Evolutionary conservation across 1,139 yeast species (phyloP), one percentile per base, ranked within the genome.

Genomic region (Saccharomyces hybrid): DNA sequence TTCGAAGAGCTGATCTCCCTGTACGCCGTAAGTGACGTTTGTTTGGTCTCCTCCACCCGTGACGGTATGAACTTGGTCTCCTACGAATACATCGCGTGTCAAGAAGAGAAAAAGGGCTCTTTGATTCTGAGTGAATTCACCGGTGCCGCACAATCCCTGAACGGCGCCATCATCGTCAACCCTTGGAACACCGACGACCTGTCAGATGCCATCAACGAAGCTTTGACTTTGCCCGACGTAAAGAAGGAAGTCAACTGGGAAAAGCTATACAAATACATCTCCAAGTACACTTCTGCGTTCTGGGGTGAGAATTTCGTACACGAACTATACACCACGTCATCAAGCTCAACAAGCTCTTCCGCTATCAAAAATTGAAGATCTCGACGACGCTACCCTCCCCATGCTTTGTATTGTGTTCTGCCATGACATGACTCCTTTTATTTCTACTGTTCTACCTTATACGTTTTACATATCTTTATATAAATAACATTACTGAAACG

Each of bases 111-210:
- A 57, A 86, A 89, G 60, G 99, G 99, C 7, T 83, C 89, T 3
- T 77, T 93, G 62, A 86, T 93, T 50, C 73, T 93, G 58, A 85
- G 95, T 49, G 99, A 93, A 72, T 93, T 93, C 74, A 95, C 99
- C 0, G 99, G 99, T 50, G 99, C 99, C n/a, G 98, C 99, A 0
- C 99, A 93, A 73, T 86, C 95, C 0, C 76, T 93, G 59, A 93
- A 93, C 67, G 99, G 99, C 27, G 90, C 97, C 1, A 71, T 93
- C 25, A 84, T 93, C 58, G 96, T 93, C 31, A 93, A 93, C 67
- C 99, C 99, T 2, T 93, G 99, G 99, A 93, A 91, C 70, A 91
- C 93, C 16, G 99, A 95, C 63, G 99, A 95, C 63, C 73, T 93
- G 66, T 83, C 96, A 34, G 87, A 82, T 50, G 86, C 98, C 1